These are phyloP conservation scores for Colletotrichum tabaci DNA, from an alignment of 2,329 filamentous ascomycete species.

Conservation along the genomic window DNA sequence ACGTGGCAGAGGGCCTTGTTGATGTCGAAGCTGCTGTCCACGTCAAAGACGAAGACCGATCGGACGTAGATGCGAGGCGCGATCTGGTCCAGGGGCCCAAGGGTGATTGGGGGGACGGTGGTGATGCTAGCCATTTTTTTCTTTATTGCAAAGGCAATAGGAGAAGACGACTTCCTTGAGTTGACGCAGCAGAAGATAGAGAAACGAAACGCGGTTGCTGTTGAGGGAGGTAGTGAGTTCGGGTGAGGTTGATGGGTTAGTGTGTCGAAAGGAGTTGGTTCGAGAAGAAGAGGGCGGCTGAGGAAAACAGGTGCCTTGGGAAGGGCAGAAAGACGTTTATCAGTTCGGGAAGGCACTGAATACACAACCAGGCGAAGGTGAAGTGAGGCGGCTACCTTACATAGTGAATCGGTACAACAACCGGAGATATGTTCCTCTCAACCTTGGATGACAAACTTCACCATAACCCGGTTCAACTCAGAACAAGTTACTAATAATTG, in stretches of 20 bases:
- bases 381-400: neutral
- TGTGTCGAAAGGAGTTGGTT: too few relatives aligned
- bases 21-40: neutral
- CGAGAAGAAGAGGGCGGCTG: neutral
- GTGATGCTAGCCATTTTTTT: neutral
- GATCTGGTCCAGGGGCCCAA: slow-evolving; percentile 29
- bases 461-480: neutral
- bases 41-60: slow-evolving; percentile 17
- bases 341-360: neutral
- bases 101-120: neutral
- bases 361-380: neutral
- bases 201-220: neutral
- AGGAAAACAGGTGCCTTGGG: too few relatives aligned
- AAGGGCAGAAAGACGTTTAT: too few relatives aligned
- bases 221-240: neutral
- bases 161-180: too few relatives aligned
- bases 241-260: neutral
- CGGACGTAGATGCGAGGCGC: slow-evolving; percentile 36
- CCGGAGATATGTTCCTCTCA: neutral
- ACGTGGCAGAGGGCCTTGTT: neutral
- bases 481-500: neutral
- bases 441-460: neutral
- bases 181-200: neutral
- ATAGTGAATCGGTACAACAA: neutral
- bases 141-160: too few relatives aligned